phyloP scores from a whole-genome alignment of 2,329 filamentous ascomycete species.

The Biscogniauxia marginata region DNA sequence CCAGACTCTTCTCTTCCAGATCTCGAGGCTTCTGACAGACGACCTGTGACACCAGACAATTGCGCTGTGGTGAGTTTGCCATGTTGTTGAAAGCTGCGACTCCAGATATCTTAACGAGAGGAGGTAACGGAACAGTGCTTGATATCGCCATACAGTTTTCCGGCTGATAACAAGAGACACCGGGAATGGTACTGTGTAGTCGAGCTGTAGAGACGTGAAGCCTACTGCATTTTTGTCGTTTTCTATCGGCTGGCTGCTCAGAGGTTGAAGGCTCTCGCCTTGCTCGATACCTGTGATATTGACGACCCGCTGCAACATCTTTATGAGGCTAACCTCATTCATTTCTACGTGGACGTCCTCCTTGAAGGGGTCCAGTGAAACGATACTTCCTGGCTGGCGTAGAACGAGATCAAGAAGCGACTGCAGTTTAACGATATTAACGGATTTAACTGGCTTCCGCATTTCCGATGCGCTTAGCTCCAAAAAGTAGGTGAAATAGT shows the following conservation, averaged over 20 bases:
- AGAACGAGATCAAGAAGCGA: constrained; percentile 93
- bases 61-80: constrained; percentile 84
- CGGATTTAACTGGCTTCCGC: constrained; percentile 80
- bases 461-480: constrained; percentile 88
- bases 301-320: constrained; percentile 92
- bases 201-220: constrained; percentile 89
- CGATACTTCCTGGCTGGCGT: constrained; percentile 92
- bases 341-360: constrained; percentile 97
- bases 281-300: constrained; percentile 95
- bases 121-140: constrained; percentile 92
- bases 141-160: constrained; percentile 95
- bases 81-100: constrained; percentile 79
- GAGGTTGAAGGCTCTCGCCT: constrained; percentile 75
- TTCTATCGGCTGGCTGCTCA: constrained; percentile 66
- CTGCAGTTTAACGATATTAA: constrained; percentile 92
- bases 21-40: constrained; percentile 70
- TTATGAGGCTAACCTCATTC: constrained; percentile 90
- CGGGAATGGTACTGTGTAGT: constrained; percentile 93
- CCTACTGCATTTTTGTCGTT: constrained; percentile 85
- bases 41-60: constrained; percentile 81
- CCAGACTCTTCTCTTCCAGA: constrained; percentile 92
- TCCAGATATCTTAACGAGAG: constrained; percentile 88
- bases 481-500: constrained; percentile 98
- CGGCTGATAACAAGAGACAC: constrained; percentile 93
- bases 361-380: constrained; percentile 93